These are phyloP conservation scores for Cinnamomum micranthum DNA, from an alignment of 164 flowering plant species.

Conservation along the genomic window DNA sequence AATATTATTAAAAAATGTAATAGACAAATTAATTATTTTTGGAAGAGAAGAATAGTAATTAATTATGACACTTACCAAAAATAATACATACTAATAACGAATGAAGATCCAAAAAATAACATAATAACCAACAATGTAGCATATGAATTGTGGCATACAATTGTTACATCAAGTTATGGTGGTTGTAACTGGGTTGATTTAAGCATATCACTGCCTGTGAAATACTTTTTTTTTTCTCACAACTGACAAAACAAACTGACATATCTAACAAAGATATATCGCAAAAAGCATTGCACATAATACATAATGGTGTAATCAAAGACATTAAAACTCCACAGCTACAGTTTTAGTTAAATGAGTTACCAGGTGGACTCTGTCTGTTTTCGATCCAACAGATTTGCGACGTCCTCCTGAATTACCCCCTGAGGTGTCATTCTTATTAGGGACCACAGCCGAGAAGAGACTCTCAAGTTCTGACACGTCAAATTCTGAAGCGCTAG, in stretches of 20 bases:
- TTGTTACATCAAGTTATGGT: not conserved
- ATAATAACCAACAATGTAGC: too few species aligned
- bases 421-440: slow-evolving; percentile 48
- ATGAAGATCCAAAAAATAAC: too few species aligned
- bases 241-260: not conserved
- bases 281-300: not conserved
- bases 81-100: too few species aligned
- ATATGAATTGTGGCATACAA: too few species aligned
- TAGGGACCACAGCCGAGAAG: slow-evolving; percentile 77
- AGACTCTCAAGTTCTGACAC: slow-evolving; percentile 89
- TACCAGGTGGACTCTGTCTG: slow-evolving; percentile 86
- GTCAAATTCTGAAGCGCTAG: slow-evolving; percentile 88
- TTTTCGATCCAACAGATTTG: slow-evolving; percentile 74
- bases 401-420: slow-evolving; percentile 62
- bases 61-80: too few species aligned
- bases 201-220: not conserved
- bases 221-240: not conserved
- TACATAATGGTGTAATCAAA: too few species aligned
- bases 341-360: not conserved
- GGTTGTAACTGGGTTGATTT: not conserved
- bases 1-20: too few species aligned
- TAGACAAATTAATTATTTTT: too few species aligned
- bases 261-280: not conserved
- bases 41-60: too few species aligned
- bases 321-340: too few species aligned